Evolutionary conservation across 768 basidiomycete genomes (phyloP).

Genomic region (Lyophyllum decastes): DNA sequence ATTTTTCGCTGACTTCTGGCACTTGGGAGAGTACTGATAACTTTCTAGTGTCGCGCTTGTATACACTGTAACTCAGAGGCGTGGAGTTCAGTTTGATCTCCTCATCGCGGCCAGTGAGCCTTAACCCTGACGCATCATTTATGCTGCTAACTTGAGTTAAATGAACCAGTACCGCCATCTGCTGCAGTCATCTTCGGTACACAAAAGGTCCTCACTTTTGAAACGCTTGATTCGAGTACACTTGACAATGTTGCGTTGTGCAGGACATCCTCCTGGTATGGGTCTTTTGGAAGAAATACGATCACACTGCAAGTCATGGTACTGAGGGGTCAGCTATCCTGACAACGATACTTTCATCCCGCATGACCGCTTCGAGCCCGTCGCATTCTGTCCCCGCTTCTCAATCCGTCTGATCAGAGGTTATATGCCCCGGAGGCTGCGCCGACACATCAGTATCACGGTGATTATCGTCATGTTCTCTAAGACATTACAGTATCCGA

Average conservation of each 20-base stretch:
- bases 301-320: neutral
- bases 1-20: neutral
- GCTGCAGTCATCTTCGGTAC: constrained; percentile 31
- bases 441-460: too few relatives aligned
- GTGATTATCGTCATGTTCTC: too few relatives aligned
- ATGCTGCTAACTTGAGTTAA: neutral
- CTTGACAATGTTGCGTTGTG: neutral
- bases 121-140: neutral
- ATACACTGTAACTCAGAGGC: constrained; percentile 21
- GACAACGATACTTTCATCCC: constrained; percentile 7
- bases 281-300: constrained; percentile 17
- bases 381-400: neutral
- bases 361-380: neutral
- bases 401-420: neutral
- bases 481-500: too few relatives aligned
- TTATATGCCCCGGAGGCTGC: too few relatives aligned
- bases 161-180: constrained; percentile 23
- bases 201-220: constrained; percentile 21
- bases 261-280: constrained; percentile 18
- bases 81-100: constrained; percentile 30
- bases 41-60: constrained; percentile 26
- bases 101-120: constrained; percentile 26
- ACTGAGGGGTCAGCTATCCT: neutral
- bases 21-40: neutral
- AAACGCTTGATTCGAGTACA: neutral